Evolutionary conservation across 2,329 filamentous ascomycete species (phyloP).

Genomic region (Fusarium sp.): DNA sequence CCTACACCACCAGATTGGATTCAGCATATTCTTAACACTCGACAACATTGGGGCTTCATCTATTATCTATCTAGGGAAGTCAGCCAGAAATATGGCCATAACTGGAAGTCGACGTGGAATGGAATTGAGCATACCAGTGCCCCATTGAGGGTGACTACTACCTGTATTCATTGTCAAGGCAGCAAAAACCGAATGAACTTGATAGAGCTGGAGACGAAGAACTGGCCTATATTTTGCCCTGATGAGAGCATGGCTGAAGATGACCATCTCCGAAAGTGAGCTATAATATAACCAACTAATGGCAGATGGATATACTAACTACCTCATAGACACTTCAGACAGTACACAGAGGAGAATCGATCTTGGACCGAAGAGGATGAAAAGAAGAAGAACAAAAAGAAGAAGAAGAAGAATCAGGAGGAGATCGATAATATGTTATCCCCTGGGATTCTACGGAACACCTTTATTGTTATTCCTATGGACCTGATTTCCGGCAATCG

Average conservation of each 20-base stretch:
- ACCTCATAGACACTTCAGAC: conserved; percentile 29
- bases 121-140: not conserved
- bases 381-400: not conserved
- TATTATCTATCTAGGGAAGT: conserved; percentile 30
- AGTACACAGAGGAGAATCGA: conserved; percentile 3
- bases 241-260: conserved; percentile 21
- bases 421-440: not conserved
- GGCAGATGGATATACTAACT: conserved; percentile 1
- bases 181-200: not conserved
- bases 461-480: conserved; percentile 27
- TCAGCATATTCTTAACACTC: conserved; percentile 14
- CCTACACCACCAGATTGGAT: conserved; percentile 37
- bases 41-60: conserved; percentile 29
- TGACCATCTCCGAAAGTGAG: conserved; percentile 23
- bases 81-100: conserved; percentile 1
- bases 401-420: not conserved
- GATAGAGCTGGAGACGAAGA: not conserved
- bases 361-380: not conserved
- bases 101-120: conserved; percentile 21
- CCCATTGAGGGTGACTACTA: not conserved
- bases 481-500: conserved; percentile 19
- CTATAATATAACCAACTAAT: not conserved
- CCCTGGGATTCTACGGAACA: conserved; percentile 29
- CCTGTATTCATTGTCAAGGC: conserved; percentile 28
- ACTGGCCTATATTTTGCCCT: conserved; percentile 28